Base-by-base conservation (phyloP, 768 basidiomycete genomes). In the Termitomyces sp. region DNA sequence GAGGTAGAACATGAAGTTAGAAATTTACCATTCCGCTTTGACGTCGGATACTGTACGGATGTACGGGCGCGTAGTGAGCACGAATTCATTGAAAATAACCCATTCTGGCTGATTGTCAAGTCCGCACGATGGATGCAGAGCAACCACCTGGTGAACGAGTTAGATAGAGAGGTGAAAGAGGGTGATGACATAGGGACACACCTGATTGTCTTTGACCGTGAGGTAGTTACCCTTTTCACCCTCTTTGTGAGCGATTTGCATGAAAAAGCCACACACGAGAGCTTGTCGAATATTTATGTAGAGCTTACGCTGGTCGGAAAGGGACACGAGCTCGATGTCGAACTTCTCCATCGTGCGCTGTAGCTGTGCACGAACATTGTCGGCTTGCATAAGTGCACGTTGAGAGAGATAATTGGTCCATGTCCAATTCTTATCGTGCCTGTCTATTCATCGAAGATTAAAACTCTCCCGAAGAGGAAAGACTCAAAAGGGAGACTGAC, bases 171-270 rank as follows among this genome's bases (percentile, higher is more conserved):
- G 34, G 44, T 17, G 19, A 17, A 34, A 28, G 14, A 11, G 10
- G 17, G 39, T 27, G 47, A 39, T 28, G 14, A 10, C 25, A 35
- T 8, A 21, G 11, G 46, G 3, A 66, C 80, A 19, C 60, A 84
- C 90, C 76, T 97, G 95, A 62, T 95, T 90, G 69, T 99, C 96
- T 73, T 98, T 98, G 57, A 97, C 86, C 0, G 95, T 99, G 59
- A 88, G 59, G 67, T 99, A 98, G 54, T 79, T 81, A 2, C 86
- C 83, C 70, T 92, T 94, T 68, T 93, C 91, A 3, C 92, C 91
- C 67, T 95, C 94, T 69, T 91, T 91, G 70, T 97, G 94, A 7
- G 95, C 97, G 12, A 93, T 84, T 68, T 98, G 96, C 96, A 97
- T 98, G 74, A 98, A 99, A 79, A 91, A 99, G 1, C 95, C 97